Conservation (phyloP, 2,329 filamentous ascomycete genomes). For the Aotearoamyces nothofagi region DNA sequence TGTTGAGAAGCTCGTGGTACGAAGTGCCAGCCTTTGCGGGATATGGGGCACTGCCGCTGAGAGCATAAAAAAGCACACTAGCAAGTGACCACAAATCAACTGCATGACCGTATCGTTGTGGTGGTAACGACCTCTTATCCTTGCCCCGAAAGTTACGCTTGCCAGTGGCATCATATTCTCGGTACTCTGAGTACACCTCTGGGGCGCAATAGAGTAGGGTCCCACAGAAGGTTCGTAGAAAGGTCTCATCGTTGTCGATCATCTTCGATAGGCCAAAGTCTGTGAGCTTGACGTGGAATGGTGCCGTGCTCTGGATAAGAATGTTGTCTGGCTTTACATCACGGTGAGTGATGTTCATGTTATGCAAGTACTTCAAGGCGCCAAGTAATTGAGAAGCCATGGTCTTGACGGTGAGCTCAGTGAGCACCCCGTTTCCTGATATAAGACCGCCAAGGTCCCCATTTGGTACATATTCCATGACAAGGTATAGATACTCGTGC, state of each 20-base stretch:
- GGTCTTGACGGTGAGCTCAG: conserved; percentile 51
- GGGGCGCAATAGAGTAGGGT: conserved; percentile 92
- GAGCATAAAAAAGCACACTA: conserved; percentile 74
- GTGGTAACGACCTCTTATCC: conserved; percentile 12
- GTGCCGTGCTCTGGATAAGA: conserved; percentile 57
- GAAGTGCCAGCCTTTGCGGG: conserved; percentile 61
- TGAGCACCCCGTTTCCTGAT: conserved; percentile 40
- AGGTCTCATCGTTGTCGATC: conserved; percentile 78
- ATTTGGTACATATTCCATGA: conserved; percentile 82
- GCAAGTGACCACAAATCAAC: conserved; percentile 96
- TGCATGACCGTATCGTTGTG: conserved; percentile 69
- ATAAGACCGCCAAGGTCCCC: conserved; percentile 75
- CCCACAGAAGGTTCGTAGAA: conserved; percentile 90
- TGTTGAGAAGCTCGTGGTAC: conserved; percentile 66
- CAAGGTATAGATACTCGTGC: conserved; percentile 72
- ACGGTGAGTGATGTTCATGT: conserved; percentile 84
- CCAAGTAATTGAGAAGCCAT: conserved; percentile 67
- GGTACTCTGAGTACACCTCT: conserved; percentile 74
- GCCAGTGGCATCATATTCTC: conserved; percentile 53
- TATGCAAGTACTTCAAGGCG: conserved; percentile 76
- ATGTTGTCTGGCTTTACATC: conserved; percentile 99
- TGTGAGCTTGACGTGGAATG: conserved; percentile 76
- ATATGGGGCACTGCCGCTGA: conserved; percentile 72
- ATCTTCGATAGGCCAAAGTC: conserved; percentile 97
- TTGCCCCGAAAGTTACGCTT: conserved; percentile 28